Base-by-base conservation (phyloP, 192 early-diverging fungal genomes). In the Jimgerdemannia lactiflua region DNA sequence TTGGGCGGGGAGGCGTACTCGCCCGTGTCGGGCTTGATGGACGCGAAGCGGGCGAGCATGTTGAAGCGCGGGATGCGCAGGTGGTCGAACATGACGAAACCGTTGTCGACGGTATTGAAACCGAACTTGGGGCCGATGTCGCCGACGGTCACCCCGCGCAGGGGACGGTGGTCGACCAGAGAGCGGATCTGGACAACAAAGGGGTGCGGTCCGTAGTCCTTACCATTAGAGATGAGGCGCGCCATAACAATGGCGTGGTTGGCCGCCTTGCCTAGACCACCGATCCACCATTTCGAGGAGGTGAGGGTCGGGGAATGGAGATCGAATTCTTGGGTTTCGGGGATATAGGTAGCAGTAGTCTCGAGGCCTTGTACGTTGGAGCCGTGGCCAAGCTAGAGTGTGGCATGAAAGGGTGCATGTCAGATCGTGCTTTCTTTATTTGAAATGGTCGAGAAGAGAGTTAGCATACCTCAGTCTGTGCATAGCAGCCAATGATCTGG, bases 41-140 rank as follows among this genome's bases (percentile, higher is more conserved):
- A 82, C 68, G 94, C 89, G 80, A 90, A 94, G 54, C 92, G 88
- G 74, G 91, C 87, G 71, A 97, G 79, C 81, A 97, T 91, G 73
- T 92, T 87, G 75, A 89, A 81, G 63, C 89, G 92, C 20, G 95
- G 93, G 75, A 95, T 89, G 43, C 91, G 93, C 75, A 91, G 90
- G 70, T 90, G 90, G 72, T 95, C 90, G 74, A 96, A 93, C 80
- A 92, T 82, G 72, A 96, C 84, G 80, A 92, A 94, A 66, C 95
- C 95, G 75, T 95, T 96, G 84, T 96, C 95, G 54, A 93, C 90
- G 4, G 88, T 78, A 77, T 95, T 93, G 86, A 90, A 94, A 11
- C 95, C 95, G 74, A 94, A 92, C 87, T 96, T 96, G 64, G 93
- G 92, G 11, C 95, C 95, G 77, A 96, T 88, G 72, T 96, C 94